A percentile compares a stretch with the other conserved stretches of the same genome.
Evolutionary conservation across 306 rosid species (phyloP).

Genomic region (Quercus berberidifolia): DNA sequence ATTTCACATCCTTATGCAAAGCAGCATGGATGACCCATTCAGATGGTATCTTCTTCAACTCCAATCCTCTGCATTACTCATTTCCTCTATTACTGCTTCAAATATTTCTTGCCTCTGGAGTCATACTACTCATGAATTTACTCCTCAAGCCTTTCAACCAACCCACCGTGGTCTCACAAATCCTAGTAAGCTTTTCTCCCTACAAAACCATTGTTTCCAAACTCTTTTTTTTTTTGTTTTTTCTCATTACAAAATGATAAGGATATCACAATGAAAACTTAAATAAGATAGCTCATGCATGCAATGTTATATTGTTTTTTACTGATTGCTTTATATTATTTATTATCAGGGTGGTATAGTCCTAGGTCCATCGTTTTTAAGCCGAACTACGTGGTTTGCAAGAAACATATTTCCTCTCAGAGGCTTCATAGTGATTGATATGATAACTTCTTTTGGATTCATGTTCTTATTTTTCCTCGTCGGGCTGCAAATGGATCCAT

Average conservation of each 20-base stretch:
- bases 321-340: not conserved
- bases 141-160: conserved; percentile 33
- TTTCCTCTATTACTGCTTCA: conserved; percentile 31
- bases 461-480: conserved; percentile 34
- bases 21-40: not conserved
- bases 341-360: conserved; percentile 33
- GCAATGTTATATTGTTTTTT: not conserved
- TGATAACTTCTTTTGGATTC: conserved; percentile 20
- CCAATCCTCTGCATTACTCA: conserved; percentile 18
- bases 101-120: conserved; percentile 5
- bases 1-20: conserved; percentile 20
- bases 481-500: conserved; percentile 31
- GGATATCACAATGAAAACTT: too few species aligned
- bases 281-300: not conserved
- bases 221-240: not conserved
- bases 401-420: conserved; percentile 17
- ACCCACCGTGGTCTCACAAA: conserved; percentile 27
- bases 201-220: not conserved
- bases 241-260: too few species aligned
- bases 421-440: conserved; percentile 29
- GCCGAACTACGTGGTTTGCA: conserved; percentile 3
- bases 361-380: conserved; percentile 33
- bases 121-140: conserved; percentile 5
- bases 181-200: conserved; percentile 13
- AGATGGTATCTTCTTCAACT: not conserved